Base-by-base conservation (phyloP, 306 rosid species). In the Cucumis melo region DNA sequence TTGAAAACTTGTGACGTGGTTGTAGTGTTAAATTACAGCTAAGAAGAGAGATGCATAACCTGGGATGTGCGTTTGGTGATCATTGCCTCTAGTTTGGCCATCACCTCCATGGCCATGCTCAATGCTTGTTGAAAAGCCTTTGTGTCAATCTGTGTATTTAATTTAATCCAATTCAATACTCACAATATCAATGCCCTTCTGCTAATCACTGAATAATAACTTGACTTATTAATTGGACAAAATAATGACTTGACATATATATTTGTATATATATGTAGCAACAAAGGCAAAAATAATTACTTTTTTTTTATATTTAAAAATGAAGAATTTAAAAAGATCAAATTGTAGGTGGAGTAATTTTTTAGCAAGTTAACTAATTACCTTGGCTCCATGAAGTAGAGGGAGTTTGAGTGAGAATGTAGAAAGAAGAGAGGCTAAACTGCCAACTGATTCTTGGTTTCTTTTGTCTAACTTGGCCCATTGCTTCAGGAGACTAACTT, bases 381-480 rank as follows among this genome's bases (percentile, higher is more conserved):
- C 97, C 97, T 90, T 85, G 11, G 91, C 75, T 64, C 80, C 85
- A n/a, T 82, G 77, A 14, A 82, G 56, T 38, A 86, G 76, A 76
- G 98, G 96, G 14, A 88, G 20, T 54, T 58, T 74, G 13, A 72
- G 77, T 19, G 90, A 88, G 56, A 88, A 19, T 51, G 87, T 85
- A n/a, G 85, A 85, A 53, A 93, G 83, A 77, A 83, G 81, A 16
- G 87, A 84, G 27, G 76, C 59, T 79, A 88, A 79, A 78, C 81
- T 82, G 21, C 77, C 83, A 4, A 91, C 64, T 1, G 89, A 87
- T 81, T 91, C 91, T 81, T 87, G 82, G 77, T 91, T 87, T 59
- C 77, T 87, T 73, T 29, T 87, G 76, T 93, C 94, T 46, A 93
- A 15, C 83, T 86, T 83, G 10, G 75, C 76, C 98, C 96, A 90